Evolutionary conservation across 768 basidiomycete species (phyloP).

Genomic region (Floccularia luteovirens): DNA sequence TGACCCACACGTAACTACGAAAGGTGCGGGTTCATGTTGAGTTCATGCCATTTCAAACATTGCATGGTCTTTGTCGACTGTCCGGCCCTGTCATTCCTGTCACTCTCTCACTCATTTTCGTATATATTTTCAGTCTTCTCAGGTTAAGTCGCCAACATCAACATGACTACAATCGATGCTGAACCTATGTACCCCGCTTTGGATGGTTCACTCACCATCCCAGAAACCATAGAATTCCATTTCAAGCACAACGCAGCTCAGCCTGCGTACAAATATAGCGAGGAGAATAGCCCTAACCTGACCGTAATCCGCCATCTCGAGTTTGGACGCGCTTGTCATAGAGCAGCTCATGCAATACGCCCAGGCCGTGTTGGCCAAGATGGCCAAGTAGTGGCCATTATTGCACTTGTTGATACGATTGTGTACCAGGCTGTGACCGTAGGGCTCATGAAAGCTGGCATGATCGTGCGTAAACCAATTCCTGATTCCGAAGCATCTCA

Average conservation of each 20-base stretch:
- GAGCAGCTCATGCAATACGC: background rate
- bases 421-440: background rate
- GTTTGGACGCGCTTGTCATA: background rate
- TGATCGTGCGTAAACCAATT: conserved; percentile 7
- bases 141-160: background rate
- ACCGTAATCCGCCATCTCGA: background rate
- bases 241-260: background rate
- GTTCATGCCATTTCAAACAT: background rate
- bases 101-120: background rate
- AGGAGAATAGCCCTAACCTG: background rate
- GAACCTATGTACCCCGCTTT: no score
- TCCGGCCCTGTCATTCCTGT: background rate
- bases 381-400: background rate
- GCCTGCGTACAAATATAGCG: background rate
- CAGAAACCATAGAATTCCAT: background rate
- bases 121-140: background rate
- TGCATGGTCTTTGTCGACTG: background rate
- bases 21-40: background rate
- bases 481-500: conserved; percentile 19
- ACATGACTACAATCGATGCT: no score
- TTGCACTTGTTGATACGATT: background rate
- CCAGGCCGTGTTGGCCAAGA: background rate
- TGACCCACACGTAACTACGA: no score
- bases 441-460: background rate
- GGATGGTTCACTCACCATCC: background rate